Conservation (phyloP, 129 eudicot species). For the Artemisia tridentata region DNA sequence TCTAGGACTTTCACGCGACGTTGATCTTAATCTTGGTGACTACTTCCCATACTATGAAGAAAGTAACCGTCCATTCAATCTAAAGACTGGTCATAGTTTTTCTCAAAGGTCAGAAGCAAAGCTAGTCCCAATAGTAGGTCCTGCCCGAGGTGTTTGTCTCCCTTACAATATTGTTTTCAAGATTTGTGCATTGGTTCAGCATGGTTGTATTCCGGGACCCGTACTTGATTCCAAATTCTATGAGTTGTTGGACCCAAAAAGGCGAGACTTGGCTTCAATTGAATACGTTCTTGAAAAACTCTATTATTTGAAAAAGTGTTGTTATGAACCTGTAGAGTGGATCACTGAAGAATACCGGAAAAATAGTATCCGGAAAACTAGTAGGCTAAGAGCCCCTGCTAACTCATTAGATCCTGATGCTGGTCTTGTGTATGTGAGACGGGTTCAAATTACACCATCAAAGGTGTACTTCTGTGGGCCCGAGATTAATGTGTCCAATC, state of each 20-base stretch:
- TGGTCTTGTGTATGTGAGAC: slow-evolving; percentile 68
- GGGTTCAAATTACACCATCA: slow-evolving; percentile 84
- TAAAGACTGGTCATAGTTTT: slow-evolving; percentile 47
- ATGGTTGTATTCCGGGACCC: slow-evolving; percentile 82
- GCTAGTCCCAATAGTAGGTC: slow-evolving; percentile 71
- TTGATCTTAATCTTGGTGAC: slow-evolving; percentile 42
- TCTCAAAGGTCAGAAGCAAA: slow-evolving; percentile 27
- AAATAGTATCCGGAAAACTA: slow-evolving; percentile 8
- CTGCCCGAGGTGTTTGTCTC: slow-evolving; percentile 40
- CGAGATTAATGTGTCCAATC: slow-evolving; percentile 75
- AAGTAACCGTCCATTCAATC: slow-evolving; percentile 32
- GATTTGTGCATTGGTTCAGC: slow-evolving; percentile 67
- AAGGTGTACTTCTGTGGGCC: slow-evolving; percentile 81
- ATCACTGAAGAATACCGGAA: slow-evolving; percentile 47
- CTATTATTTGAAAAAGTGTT: slow-evolving; percentile 51
- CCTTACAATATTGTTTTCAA: slow-evolving; percentile 61
- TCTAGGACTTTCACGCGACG: slow-evolving; percentile 53
- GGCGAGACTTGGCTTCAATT: slow-evolving; percentile 28
- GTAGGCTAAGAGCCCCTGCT: slow-evolving; percentile 36
- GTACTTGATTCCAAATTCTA: slow-evolving; percentile 50
- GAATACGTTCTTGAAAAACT: slow-evolving; percentile 73
- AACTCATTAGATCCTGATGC: slow-evolving; percentile 56
- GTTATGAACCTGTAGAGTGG: slow-evolving; percentile 77
- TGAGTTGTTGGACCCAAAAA: slow-evolving; percentile 57
- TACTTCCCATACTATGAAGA: slow-evolving; percentile 54